Conservation (phyloP, 306 rosid species). For the Pueraria montana region DNA sequence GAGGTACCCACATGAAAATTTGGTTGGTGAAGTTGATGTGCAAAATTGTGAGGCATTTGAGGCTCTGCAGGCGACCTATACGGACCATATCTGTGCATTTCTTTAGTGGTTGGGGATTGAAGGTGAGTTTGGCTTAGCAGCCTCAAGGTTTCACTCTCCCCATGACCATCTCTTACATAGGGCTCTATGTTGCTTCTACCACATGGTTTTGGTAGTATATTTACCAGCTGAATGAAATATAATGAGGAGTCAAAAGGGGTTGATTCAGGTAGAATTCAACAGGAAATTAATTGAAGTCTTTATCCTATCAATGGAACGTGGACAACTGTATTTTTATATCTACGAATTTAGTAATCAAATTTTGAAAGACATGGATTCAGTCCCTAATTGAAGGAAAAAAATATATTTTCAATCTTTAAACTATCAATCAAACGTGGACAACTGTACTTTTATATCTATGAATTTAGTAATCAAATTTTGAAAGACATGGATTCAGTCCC, state of each 20-base stretch:
- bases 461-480: too few relatives aligned
- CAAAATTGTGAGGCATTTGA: constrained; percentile 60
- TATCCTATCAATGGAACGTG: too few relatives aligned
- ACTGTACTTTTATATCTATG: too few relatives aligned
- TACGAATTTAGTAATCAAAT: too few relatives aligned
- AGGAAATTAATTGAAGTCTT: background rate
- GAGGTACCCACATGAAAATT: constrained; percentile 64
- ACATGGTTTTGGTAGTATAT: constrained; percentile 54
- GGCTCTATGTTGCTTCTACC: constrained; percentile 50
- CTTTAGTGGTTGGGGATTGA: constrained; percentile 62
- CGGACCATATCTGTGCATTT: constrained; percentile 71
- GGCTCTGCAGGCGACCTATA: constrained; percentile 58
- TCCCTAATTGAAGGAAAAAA: too few relatives aligned
- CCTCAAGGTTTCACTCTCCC: constrained; percentile 62
- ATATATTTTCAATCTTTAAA: too few relatives aligned
- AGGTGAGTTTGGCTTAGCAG: constrained; percentile 61
- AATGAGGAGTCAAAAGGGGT: background rate
- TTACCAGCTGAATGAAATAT: constrained; percentile 46
- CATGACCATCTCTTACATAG: constrained; percentile 44
- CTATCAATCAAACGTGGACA: too few relatives aligned
- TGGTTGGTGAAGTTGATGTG: constrained; percentile 54
- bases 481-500: too few relatives aligned
- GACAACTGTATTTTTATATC: too few relatives aligned
- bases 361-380: too few relatives aligned
- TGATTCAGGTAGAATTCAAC: background rate